phyloP scores from a whole-genome alignment of 1,139 yeast genomes.

The Candida frijolesensis region DNA sequence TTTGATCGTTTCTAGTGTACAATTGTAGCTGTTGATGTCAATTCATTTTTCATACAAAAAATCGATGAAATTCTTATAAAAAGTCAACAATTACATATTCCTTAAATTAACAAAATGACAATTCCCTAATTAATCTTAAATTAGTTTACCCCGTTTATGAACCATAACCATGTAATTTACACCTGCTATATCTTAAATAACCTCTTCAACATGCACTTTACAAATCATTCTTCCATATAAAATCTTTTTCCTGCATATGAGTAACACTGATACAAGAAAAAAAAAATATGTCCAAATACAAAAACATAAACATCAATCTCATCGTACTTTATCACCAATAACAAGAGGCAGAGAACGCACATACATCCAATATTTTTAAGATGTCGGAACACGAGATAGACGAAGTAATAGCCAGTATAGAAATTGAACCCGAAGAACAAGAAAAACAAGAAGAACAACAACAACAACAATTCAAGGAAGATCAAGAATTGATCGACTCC shows the following conservation, averaged over 20 bases:
- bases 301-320: slow-evolving; percentile 3
- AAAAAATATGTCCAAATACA: background rate
- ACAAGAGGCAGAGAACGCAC: background rate
- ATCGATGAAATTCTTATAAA: too few relatives aligned
- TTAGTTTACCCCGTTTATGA: too few relatives aligned
- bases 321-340: background rate
- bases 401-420: slow-evolving; percentile 1
- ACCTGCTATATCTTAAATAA: too few relatives aligned
- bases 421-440: background rate
- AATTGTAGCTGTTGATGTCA: too few relatives aligned
- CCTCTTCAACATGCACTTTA: background rate
- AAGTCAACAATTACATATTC: too few relatives aligned
- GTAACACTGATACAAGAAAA: background rate
- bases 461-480: background rate
- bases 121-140: too few relatives aligned
- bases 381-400: slow-evolving; percentile 3
- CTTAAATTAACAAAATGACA: too few relatives aligned
- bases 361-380: background rate
- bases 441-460: background rate
- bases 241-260: background rate
- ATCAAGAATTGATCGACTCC: background rate
- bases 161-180: too few relatives aligned
- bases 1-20: too few relatives aligned
- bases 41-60: too few relatives aligned
- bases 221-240: background rate